Conservation (phyloP, 2,329 filamentous ascomycete species). For the Neofusicoccum sp. region DNA sequence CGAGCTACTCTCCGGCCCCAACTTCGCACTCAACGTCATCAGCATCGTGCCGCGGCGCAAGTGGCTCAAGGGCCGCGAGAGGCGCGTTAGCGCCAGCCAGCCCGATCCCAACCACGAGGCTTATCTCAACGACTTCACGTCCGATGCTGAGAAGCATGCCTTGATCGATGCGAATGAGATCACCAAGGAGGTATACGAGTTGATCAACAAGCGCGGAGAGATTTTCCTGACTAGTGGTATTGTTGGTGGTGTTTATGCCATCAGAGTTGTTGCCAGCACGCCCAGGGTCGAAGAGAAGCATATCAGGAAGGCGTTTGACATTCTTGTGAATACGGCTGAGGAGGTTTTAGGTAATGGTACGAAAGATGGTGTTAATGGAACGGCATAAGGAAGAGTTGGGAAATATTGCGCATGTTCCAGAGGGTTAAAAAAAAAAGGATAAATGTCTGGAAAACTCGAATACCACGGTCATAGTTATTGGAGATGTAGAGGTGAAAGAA, state of each 20-base stretch:
- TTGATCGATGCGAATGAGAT: slow-evolving; percentile 63
- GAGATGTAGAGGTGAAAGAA: too few species aligned
- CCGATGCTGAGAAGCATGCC: slow-evolving; percentile 41
- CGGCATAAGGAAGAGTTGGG: background rate
- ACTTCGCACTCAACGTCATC: slow-evolving; percentile 81
- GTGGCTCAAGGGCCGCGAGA: slow-evolving; percentile 20
- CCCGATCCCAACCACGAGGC: slow-evolving; percentile 36
- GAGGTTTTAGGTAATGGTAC: slow-evolving; percentile 37
- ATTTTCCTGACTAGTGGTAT: slow-evolving; percentile 82
- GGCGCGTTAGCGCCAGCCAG: slow-evolving; percentile 25
- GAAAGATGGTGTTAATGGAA: background rate
- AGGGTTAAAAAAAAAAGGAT: too few species aligned
- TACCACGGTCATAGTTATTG: too few species aligned
- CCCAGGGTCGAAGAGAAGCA: slow-evolving; percentile 71
- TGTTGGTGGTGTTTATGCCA: slow-evolving; percentile 72
- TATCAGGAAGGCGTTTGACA: slow-evolving; percentile 72
- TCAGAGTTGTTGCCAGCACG: slow-evolving; percentile 78
- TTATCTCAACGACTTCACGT: slow-evolving; percentile 36
- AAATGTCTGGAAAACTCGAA: too few species aligned
- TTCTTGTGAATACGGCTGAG: slow-evolving; percentile 67
- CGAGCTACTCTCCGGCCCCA: slow-evolving; percentile 70
- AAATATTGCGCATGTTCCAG: background rate
- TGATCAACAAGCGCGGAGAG: slow-evolving; percentile 71
- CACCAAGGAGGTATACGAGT: slow-evolving; percentile 75
- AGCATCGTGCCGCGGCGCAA: slow-evolving; percentile 55